Conservation (phyloP, 768 basidiomycete genomes). For the Psilocybe cubensis region DNA sequence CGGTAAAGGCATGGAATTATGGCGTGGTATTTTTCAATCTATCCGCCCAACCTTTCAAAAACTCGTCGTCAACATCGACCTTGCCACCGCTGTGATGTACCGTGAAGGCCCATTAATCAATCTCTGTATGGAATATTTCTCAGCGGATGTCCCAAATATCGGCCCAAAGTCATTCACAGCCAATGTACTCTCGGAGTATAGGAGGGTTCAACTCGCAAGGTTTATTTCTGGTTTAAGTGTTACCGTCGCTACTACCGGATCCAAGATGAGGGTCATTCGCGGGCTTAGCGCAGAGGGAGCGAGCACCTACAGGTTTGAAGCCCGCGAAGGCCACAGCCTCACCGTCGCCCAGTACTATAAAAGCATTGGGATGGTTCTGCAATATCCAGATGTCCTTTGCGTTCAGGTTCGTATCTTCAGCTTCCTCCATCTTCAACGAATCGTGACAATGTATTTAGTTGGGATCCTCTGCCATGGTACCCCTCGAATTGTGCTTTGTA, state of each 20-base stretch:
- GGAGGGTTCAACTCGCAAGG: slow-evolving; percentile 42
- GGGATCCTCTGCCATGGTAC: slow-evolving; percentile 62
- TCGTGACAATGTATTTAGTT: slow-evolving; percentile 42
- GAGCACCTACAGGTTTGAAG: slow-evolving; percentile 44
- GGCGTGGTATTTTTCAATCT: slow-evolving; percentile 85
- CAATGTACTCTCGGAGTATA: slow-evolving; percentile 49
- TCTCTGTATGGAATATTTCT: slow-evolving; percentile 56
- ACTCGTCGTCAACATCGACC: slow-evolving; percentile 78
- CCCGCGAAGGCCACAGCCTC: slow-evolving; percentile 46
- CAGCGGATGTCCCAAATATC: slow-evolving; percentile 27
- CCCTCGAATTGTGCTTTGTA: slow-evolving; percentile 69
- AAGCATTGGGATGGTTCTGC: slow-evolving; percentile 33
- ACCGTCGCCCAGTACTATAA: slow-evolving; percentile 47
- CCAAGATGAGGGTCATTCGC: slow-evolving; percentile 52
- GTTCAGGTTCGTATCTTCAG: slow-evolving; percentile 46
- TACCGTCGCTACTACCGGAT: slow-evolving; percentile 26
- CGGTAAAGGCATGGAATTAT: slow-evolving; percentile 67
- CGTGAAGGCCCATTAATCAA: slow-evolving; percentile 61
- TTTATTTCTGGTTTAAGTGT: slow-evolving; percentile 42
- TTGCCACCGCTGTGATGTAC: slow-evolving; percentile 79
- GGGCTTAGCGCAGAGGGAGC: slow-evolving; percentile 59
- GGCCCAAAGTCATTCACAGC: slow-evolving; percentile 11
- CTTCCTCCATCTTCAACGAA: not conserved
- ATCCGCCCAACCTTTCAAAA: slow-evolving; percentile 67
- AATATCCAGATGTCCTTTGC: slow-evolving; percentile 55